Base-by-base conservation (phyloP, 2,329 filamentous ascomycete genomes). In the Aureobasidium pullulans region DNA sequence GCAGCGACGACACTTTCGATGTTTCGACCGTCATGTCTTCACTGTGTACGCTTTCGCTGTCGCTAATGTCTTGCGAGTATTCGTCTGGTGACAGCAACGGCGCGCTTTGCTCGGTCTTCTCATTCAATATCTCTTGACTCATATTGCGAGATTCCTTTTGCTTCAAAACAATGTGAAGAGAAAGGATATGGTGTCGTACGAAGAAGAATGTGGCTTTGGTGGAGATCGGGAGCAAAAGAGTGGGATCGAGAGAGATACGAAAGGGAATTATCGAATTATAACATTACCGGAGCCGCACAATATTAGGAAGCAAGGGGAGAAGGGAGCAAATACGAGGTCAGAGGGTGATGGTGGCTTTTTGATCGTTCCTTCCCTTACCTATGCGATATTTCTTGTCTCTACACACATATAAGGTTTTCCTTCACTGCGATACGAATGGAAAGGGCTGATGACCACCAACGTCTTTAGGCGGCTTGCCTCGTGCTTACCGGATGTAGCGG, bases 1-100 rank as follows among this genome's bases (percentile, higher is more conserved):
- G 90, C 66, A 96, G 79, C 29, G 54, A 58, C 11, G 40, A 42
- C 23, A 32, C 53, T 28, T 34, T 28, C 37, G 42, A 46, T 3
- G 53, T 5, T 31, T 29, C 32, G 11, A 11, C 31, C 4, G 19
- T 13, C 52, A 56, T 56, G 1, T 47, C 53, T 6, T 57, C 42
- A 19, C 34, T 57, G 6, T 46, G 53, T 10, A 43, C n/a, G 15
- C 42, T 57, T 16, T 57, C 53, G 16, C 34, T 57, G 42, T 57
- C 53, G 32, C 53, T 57, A 13, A 57, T 31, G 6, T 58, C 44
- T 13, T 58, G 36, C 9, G 15, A 19, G 29, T 58, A 58, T 36
- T 40, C 44, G 10, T 58, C 54, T 8, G 43, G 16, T 37, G 44
- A 32, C n/a, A 58, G 29, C 16, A 58, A n/a, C 8, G 54, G 54